A percentile compares a stretch with the other conserved stretches of the same genome.
Evolutionary conservation across 2,329 filamentous ascomycete species (phyloP).

Genomic region (Epichloe gansuensis): DNA sequence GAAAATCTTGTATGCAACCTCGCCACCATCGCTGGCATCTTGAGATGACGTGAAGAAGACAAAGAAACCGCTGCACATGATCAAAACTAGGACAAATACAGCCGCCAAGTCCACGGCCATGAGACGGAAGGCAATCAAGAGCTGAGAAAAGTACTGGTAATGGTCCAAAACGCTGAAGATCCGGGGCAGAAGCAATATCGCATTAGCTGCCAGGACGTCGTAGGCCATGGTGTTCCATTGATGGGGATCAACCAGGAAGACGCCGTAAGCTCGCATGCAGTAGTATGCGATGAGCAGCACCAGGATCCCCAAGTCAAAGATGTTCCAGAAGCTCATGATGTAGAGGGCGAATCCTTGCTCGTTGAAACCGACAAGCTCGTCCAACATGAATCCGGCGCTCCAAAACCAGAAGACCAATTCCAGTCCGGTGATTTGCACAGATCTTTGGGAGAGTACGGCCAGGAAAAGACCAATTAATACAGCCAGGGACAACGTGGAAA

Average conservation of each 20-base stretch:
- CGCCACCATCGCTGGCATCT: conserved; percentile 53
- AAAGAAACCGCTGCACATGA: conserved; percentile 88
- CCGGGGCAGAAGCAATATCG: conserved; percentile 76
- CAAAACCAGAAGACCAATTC: conserved; percentile 95
- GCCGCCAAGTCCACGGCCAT: conserved; percentile 87
- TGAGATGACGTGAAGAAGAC: conserved; percentile 82
- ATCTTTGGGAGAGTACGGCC: conserved; percentile 64
- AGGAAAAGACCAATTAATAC: conserved; percentile 77
- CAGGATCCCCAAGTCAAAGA: conserved; percentile 84
- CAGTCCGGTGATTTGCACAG: conserved; percentile 65
- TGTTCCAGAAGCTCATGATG: conserved; percentile 96
- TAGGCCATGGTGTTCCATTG: conserved; percentile 75
- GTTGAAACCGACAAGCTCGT: conserved; percentile 90
- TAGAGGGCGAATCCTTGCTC: conserved; percentile 94
- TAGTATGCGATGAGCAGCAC: conserved; percentile 81
- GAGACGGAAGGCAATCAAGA: conserved; percentile 84
- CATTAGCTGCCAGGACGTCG: conserved; percentile 85
- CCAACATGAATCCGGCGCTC: conserved; percentile 93
- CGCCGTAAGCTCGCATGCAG: conserved; percentile 74
- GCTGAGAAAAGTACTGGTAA: conserved; percentile 89
- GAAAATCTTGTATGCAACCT: conserved; percentile 81
- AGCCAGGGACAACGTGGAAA: conserved; percentile 78
- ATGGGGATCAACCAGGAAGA: conserved; percentile 65
- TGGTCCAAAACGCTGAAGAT: conserved; percentile 90
- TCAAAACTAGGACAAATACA: conserved; percentile 70